Percentiles rank a stretch among this genome's conserved stretches.
phyloP scores from a whole-genome alignment of 2,329 filamentous ascomycete species.

The Colletotrichum plurivorum region DNA sequence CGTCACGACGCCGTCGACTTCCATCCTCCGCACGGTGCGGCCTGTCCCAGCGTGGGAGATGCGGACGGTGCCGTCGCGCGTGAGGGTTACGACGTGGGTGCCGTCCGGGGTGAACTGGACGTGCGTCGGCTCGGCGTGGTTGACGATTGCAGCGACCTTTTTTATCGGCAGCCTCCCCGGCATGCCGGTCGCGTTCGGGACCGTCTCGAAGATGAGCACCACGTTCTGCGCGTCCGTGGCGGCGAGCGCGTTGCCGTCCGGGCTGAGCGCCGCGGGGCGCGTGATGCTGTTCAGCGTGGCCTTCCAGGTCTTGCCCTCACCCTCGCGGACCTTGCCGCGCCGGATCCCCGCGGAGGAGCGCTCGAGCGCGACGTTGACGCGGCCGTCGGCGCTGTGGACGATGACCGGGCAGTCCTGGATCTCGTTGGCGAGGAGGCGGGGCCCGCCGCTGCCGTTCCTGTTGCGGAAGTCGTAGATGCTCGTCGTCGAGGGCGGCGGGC shows the following conservation, averaged over 20 bases:
- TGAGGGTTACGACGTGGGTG: constrained; percentile 51
- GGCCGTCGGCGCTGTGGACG: constrained; percentile 22
- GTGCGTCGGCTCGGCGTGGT: constrained; percentile 56
- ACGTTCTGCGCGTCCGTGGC: constrained; percentile 17
- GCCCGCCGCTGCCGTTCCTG: neutral
- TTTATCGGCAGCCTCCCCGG: constrained; percentile 15
- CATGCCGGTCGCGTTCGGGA: constrained; percentile 2
- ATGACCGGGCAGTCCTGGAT: constrained; percentile 7
- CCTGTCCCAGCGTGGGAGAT: constrained; percentile 51
- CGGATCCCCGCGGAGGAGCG: neutral
- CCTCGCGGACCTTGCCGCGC: constrained; percentile 18
- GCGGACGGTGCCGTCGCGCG: constrained; percentile 54
- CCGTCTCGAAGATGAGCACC: constrained; percentile 24
- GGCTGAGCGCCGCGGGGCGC: constrained; percentile 14
- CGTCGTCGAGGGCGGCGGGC: constrained; percentile 1
- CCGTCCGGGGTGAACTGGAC: constrained; percentile 51
- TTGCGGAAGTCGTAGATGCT: constrained; percentile 24
- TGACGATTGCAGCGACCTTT: constrained; percentile 49
- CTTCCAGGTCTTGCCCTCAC: constrained; percentile 12
- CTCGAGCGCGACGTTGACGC: constrained; percentile 9
- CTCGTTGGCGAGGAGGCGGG: constrained; percentile 9
- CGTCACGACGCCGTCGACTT: constrained; percentile 48
- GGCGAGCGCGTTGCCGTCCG: constrained; percentile 18
- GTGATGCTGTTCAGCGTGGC: constrained; percentile 1
- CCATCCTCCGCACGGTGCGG: constrained; percentile 54